These are phyloP conservation scores for Bertia moriformis DNA, from an alignment of 2,329 filamentous ascomycete genomes.

Conservation along the genomic window DNA sequence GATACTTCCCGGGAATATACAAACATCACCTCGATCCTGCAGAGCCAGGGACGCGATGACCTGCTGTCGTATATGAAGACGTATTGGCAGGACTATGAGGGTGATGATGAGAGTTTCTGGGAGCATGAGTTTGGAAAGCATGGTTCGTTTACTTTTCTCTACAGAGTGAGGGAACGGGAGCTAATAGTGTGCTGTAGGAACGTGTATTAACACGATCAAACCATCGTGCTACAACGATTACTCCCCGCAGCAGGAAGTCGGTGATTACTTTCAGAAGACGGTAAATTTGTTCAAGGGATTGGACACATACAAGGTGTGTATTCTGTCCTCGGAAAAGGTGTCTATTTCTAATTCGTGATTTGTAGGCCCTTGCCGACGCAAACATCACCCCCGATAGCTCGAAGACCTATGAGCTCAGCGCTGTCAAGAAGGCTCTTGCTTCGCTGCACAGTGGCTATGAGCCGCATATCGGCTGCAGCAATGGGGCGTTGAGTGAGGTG, in stretches of 20 bases:
- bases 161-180: not conserved
- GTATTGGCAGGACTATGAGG: slow-evolving; percentile 59
- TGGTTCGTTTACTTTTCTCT: slow-evolving; percentile 28
- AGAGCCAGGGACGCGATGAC: slow-evolving; percentile 32
- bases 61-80: slow-evolving; percentile 52
- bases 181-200: slow-evolving; percentile 8
- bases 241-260: slow-evolving; percentile 44
- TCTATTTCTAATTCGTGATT: not conserved
- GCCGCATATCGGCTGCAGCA: not conserved
- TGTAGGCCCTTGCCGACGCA: slow-evolving; percentile 38
- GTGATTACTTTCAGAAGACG: slow-evolving; percentile 54
- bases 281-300: slow-evolving; percentile 53
- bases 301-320: slow-evolving; percentile 43
- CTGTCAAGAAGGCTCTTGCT: slow-evolving; percentile 43
- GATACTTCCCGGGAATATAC: slow-evolving; percentile 44
- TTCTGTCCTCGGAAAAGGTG: slow-evolving; percentile 1
- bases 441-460: slow-evolving; percentile 16
- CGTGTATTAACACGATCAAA: slow-evolving; percentile 56
- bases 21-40: slow-evolving; percentile 50
- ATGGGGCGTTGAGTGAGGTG: not conserved
- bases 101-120: slow-evolving; percentile 53
- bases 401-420: slow-evolving; percentile 39
- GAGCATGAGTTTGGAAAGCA: slow-evolving; percentile 65
- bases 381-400: slow-evolving; percentile 39
- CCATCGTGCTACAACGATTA: slow-evolving; percentile 52